These are phyloP conservation scores for Mycosphaerella sp. DNA, from an alignment of 2,329 filamentous ascomycete species.

Conservation along the genomic window DNA sequence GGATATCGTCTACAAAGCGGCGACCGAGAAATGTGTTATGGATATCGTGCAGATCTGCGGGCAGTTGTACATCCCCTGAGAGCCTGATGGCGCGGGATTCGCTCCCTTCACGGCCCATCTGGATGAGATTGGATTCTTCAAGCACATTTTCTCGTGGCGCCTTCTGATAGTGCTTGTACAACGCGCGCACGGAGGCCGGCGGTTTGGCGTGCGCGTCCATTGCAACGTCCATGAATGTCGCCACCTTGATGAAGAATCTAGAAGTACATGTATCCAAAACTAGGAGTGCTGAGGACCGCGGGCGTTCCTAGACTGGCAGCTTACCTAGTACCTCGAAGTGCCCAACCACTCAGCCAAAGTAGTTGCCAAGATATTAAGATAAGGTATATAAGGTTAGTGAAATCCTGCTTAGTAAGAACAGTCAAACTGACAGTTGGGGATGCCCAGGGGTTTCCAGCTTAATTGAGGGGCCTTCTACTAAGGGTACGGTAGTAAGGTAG, in stretches of 20 bases:
- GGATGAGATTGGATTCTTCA: constrained; percentile 15
- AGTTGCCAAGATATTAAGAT: no score
- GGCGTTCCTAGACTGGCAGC: no score
- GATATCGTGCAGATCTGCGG: constrained; percentile 12
- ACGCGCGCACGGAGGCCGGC: constrained; percentile 59
- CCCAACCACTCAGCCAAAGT: no score
- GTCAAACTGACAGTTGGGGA: no score
- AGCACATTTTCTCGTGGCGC: constrained; percentile 50
- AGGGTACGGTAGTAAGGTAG: no score
- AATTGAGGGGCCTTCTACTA: no score
- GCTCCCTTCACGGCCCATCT: constrained; percentile 1
- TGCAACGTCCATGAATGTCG: constrained; percentile 10
- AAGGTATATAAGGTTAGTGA: no score
- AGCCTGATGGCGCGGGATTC: constrained; percentile 1
- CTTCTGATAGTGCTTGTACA: constrained; percentile 71
- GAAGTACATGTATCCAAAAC: background rate
- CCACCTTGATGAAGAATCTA: background rate
- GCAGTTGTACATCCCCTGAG: constrained; percentile 7
- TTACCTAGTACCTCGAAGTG: no score
- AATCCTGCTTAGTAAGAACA: no score
- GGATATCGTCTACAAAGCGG: background rate
- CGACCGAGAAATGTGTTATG: constrained; percentile 20
- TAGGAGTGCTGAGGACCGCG: no score
- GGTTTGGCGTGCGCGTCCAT: constrained; percentile 75
- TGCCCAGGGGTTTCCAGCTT: no score